Evolutionary conservation across 805 yeast genomes (phyloP), one percentile per base, ranked within the genome.

Genomic region (Hanseniaspora mollemarum): DNA sequence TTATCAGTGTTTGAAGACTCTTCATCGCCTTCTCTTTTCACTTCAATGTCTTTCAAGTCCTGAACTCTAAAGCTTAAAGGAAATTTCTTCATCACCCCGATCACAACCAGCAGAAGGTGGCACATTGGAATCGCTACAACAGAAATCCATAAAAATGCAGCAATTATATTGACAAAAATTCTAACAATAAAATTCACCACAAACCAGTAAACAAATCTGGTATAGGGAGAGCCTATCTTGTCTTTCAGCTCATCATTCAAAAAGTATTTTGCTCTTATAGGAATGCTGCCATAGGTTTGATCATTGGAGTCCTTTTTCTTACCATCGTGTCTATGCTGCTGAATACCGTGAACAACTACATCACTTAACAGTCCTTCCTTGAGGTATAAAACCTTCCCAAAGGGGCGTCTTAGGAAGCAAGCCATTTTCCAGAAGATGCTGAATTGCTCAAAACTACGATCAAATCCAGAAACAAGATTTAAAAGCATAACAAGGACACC

Each of bases 321-420:
- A 12, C 18, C 8, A 12, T 32, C n/a, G 10, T 32, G 36, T 35
- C 22, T 16, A 8, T 35, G 39, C 4, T 16, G 19, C 6, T 35
- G 39, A 16, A 35, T 18, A 18, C 19, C 39, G 8, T 35, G 21
- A 8, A 10, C 39, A 4, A 35, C 39, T 18, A 35, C 39, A 35
- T 18, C 22, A 35, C 49, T 19, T 16, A 13, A n/a, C n/a, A 48
- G 32, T 10, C 51, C 51, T 10, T 32, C 31, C 60, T 56, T 41
- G 51, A 49, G 57, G 52, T 86, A 76, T 3, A 92, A 92, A 57
- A 86, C 80, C 59, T 82, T 86, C 3, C 97, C 97, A 70, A 90
- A 92, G 3, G 98, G 98, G 64, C 72, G 75, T 22, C 84, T 67
- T 60, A 87, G 69, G 61, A 85, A 92, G n/a, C 66, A 65, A 1